Evolutionary conservation across 139 green algal species (phyloP).

Genomic region (Haematococcus sp.): DNA sequence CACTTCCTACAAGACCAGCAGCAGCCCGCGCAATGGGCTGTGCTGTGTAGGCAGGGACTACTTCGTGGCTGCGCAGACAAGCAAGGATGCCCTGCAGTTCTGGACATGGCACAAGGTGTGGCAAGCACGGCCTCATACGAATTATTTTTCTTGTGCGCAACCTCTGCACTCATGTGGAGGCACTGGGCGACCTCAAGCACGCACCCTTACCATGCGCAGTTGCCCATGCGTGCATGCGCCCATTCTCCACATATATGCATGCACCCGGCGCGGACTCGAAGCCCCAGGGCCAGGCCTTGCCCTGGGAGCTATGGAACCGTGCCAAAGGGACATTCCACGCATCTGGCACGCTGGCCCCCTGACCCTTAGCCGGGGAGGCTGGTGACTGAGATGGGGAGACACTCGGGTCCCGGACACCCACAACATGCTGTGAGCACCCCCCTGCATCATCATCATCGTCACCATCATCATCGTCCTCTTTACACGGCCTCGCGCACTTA

Average conservation of each 20-base stretch:
- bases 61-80: conserved; percentile 57
- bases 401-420: too few relatives aligned
- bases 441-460: too few relatives aligned
- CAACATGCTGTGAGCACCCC: too few relatives aligned
- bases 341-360: conserved; percentile 24
- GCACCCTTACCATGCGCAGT: too few relatives aligned
- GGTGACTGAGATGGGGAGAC: conserved; percentile 26
- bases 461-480: too few relatives aligned
- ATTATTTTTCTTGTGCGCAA: too few relatives aligned
- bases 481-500: too few relatives aligned
- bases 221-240: too few relatives aligned
- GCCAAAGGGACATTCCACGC: neutral
- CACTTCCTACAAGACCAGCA: conserved; percentile 61
- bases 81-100: conserved; percentile 66
- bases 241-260: too few relatives aligned
- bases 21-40: conserved; percentile 41
- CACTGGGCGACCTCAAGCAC: too few relatives aligned
- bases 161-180: too few relatives aligned
- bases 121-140: too few relatives aligned
- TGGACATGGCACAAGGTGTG: conserved; percentile 81
- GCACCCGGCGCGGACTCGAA: conserved; percentile 7
- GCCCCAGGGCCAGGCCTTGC: neutral
- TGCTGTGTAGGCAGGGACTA: conserved; percentile 67
- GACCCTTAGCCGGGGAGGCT: neutral
- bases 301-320: neutral